These are phyloP conservation scores for Cutaneotrichosporon mucoides DNA, from an alignment of 1,284 basidiomycete genomes.

Conservation along the genomic window DNA sequence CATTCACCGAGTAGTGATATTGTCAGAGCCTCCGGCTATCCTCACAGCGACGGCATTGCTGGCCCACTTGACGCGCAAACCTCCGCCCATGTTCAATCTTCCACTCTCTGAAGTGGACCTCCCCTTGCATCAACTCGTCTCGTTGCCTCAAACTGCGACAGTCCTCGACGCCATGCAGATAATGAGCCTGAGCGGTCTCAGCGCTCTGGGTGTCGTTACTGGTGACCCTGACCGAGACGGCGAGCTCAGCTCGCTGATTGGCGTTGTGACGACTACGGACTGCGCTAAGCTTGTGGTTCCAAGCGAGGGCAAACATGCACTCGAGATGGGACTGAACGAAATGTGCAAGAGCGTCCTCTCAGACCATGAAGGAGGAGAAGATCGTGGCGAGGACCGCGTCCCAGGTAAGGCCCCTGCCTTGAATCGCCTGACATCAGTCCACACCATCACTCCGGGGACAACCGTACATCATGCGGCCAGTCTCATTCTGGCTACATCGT, in stretches of 20 bases:
- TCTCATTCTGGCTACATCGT: slow-evolving; percentile 37
- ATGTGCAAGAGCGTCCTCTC: slow-evolving; percentile 31
- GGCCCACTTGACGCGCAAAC: slow-evolving; percentile 26
- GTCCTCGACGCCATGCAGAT: slow-evolving; percentile 43
- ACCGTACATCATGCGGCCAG: slow-evolving; percentile 34
- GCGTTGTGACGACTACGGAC: slow-evolving; percentile 29
- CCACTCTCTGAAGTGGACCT: slow-evolving; percentile 22
- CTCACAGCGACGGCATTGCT: slow-evolving; percentile 28
- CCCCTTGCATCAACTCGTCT: slow-evolving; percentile 33
- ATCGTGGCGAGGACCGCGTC: slow-evolving; percentile 36
- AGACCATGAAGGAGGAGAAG: slow-evolving; percentile 23
- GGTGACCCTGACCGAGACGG: slow-evolving; percentile 15
- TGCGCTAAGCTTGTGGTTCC: slow-evolving; percentile 37
- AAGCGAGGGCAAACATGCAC: slow-evolving; percentile 32
- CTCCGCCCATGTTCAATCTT: slow-evolving; percentile 23
- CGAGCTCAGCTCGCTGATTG: slow-evolving; percentile 20
- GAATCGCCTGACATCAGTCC: slow-evolving; percentile 25
- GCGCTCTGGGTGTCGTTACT: slow-evolving; percentile 32
- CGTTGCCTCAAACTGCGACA: slow-evolving; percentile 25
- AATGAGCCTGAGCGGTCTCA: slow-evolving; percentile 32
- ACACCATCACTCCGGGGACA: slow-evolving; percentile 30
- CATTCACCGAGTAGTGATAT: slow-evolving; percentile 33
- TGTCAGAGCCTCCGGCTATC: slow-evolving; percentile 15
- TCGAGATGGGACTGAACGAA: slow-evolving; percentile 33
- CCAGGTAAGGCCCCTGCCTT: slow-evolving; percentile 24